These are phyloP conservation scores for Jatropha multifida DNA, from an alignment of 441 rosid species.

Conservation along the genomic window DNA sequence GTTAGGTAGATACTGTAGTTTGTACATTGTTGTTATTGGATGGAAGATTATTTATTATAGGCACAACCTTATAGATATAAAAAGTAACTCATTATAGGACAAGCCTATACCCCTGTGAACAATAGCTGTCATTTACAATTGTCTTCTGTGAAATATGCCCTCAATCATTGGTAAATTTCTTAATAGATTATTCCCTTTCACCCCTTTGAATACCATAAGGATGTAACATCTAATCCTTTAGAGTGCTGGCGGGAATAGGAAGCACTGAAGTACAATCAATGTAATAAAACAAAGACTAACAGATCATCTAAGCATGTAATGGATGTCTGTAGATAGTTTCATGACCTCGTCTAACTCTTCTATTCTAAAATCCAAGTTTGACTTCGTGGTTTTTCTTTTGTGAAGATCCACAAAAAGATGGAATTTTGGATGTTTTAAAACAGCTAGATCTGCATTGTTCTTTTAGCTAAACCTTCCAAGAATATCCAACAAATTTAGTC, in stretches of 20 bases:
- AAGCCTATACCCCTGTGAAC: not conserved
- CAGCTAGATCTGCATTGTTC: not conserved
- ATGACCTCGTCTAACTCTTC: not conserved
- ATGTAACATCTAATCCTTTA: not conserved
- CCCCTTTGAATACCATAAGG: not conserved
- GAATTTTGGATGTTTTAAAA: not conserved
- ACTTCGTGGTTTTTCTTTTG: not conserved
- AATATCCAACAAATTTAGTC: not conserved
- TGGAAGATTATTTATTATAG: not conserved
- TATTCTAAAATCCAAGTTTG: not conserved
- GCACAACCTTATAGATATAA: not conserved
- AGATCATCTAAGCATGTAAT: not conserved
- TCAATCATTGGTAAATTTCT: not conserved
- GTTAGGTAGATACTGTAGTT: not conserved
- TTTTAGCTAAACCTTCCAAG: not conserved
- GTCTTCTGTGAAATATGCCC: not conserved
- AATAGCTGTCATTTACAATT: not conserved
- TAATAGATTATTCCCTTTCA: not conserved
- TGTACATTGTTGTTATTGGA: not conserved
- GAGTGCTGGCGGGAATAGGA: not conserved
- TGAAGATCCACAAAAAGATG: not conserved
- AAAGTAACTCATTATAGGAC: not conserved
- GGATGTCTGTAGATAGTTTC: conserved; percentile 1
- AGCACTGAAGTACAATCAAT: not conserved
- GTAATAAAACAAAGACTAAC: not conserved